phyloP scores from a whole-genome alignment of 441 rosid species.

The Gossypium gossypioides region DNA sequence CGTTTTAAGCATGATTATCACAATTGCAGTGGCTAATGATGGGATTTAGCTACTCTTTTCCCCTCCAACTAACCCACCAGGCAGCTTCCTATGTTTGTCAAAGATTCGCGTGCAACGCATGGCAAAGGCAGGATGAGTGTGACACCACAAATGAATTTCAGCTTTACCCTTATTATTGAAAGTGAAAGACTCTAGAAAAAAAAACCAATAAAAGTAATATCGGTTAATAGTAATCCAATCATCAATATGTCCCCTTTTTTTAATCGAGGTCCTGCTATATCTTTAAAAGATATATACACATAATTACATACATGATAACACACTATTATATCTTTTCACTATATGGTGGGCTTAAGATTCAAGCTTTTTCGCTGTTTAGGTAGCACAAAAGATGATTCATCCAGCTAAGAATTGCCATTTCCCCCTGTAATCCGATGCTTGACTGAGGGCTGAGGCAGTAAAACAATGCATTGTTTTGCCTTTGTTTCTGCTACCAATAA shows the following conservation, averaged over 20 bases:
- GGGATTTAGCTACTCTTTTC: conserved; percentile 9
- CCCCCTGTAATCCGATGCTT: neutral
- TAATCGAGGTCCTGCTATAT: neutral
- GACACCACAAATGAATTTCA: conserved; percentile 29
- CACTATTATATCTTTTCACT: conserved; percentile 8
- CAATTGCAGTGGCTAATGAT: conserved; percentile 27
- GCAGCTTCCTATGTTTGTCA: conserved; percentile 13
- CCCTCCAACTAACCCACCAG: conserved; percentile 10
- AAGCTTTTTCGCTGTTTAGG: conserved; percentile 13
- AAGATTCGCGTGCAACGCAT: conserved; percentile 45
- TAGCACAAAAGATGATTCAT: conserved; percentile 3
- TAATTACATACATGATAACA: neutral
- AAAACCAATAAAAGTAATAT: neutral
- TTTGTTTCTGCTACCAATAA: conserved; percentile 14
- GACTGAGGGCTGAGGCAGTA: neutral
- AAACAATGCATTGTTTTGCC: neutral
- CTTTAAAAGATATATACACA: neutral
- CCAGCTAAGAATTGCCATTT: conserved; percentile 1
- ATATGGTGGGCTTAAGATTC: conserved; percentile 7
- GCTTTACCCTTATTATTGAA: conserved; percentile 23
- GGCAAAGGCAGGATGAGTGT: conserved; percentile 25
- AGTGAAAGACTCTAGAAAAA: neutral
- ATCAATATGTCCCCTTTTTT: neutral
- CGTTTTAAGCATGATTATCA: conserved; percentile 16
- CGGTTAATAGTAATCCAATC: conserved; percentile 17